Conservation (phyloP, 2,329 filamentous ascomycete genomes). For the Alternaria gansuensis region DNA sequence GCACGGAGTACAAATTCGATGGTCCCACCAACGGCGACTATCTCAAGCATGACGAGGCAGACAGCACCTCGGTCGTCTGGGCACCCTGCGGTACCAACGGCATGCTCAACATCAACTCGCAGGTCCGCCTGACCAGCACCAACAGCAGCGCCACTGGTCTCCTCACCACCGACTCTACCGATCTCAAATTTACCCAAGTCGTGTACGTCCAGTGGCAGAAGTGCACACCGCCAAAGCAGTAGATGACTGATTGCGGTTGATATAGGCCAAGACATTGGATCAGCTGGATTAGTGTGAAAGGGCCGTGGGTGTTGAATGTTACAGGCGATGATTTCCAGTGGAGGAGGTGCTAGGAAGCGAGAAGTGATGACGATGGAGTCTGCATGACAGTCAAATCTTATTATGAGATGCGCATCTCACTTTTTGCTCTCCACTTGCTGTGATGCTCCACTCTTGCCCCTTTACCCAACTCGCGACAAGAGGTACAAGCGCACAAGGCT, state of each 20-base stretch:
- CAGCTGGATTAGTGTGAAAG: conserved; percentile 20
- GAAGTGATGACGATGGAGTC: neutral
- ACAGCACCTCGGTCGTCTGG: conserved; percentile 60
- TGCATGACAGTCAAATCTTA: conserved; percentile 17
- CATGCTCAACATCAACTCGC: conserved; percentile 64
- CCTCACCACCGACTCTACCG: conserved; percentile 60
- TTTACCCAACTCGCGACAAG: neutral
- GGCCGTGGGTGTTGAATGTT: conserved; percentile 14
- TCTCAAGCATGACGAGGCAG: conserved; percentile 54
- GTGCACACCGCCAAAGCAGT: conserved; percentile 38
- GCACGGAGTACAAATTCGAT: conserved; percentile 53
- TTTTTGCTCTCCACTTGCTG: neutral
- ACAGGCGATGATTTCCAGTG: conserved; percentile 10
- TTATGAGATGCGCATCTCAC: conserved; percentile 26
- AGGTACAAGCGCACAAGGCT: neutral
- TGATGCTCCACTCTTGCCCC: conserved; percentile 8
- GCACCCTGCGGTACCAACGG: conserved; percentile 62
- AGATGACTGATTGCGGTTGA: conserved; percentile 28
- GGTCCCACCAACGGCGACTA: conserved; percentile 53
- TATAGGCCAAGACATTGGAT: conserved; percentile 15
- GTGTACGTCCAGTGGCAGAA: conserved; percentile 59
- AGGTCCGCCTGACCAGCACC: conserved; percentile 54
- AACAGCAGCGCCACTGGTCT: conserved; percentile 50
- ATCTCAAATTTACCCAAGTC: conserved; percentile 58
- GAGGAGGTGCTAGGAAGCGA: conserved; percentile 16